These are phyloP conservation scores for Phoenix roebelenii DNA, from an alignment of 176 grass and related monocot species.

Conservation along the genomic window DNA sequence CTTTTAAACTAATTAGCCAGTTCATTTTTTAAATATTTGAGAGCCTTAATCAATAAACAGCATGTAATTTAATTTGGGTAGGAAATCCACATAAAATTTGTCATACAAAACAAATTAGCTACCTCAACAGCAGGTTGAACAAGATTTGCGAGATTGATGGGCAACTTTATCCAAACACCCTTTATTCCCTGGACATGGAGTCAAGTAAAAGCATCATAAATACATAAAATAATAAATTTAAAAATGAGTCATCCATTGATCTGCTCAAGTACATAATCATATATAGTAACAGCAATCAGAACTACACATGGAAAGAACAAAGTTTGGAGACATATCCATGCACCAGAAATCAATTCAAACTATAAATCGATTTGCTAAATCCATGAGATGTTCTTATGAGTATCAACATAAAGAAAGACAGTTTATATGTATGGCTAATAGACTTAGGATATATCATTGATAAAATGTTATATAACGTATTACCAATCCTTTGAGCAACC, in stretches of 20 bases:
- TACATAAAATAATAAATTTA: constrained; percentile 14
- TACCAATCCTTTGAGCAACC: too few relatives aligned
- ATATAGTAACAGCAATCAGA: neutral
- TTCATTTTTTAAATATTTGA: too few relatives aligned
- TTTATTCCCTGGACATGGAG: constrained; percentile 52
- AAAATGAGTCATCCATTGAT: neutral
- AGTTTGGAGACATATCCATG: too few relatives aligned
- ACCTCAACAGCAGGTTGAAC: constrained; percentile 80
- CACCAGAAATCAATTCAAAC: too few relatives aligned
- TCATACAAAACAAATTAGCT: constrained; percentile 16
- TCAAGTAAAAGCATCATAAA: neutral
- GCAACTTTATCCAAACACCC: constrained; percentile 94
- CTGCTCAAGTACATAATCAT: neutral
- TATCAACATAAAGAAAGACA: too few relatives aligned
- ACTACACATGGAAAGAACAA: neutral
- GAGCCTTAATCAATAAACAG: neutral
- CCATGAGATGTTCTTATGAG: too few relatives aligned
- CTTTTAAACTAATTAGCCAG: too few relatives aligned
- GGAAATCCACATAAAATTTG: constrained; percentile 4
- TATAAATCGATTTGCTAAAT: too few relatives aligned
- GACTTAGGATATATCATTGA: too few relatives aligned
- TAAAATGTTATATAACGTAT: too few relatives aligned
- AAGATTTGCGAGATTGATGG: constrained; percentile 75
- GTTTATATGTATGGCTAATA: too few relatives aligned
- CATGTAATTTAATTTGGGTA: neutral